Evolutionary conservation across 805 yeast genomes (phyloP).

Genomic region (Scheffersomyces stipitis): DNA sequence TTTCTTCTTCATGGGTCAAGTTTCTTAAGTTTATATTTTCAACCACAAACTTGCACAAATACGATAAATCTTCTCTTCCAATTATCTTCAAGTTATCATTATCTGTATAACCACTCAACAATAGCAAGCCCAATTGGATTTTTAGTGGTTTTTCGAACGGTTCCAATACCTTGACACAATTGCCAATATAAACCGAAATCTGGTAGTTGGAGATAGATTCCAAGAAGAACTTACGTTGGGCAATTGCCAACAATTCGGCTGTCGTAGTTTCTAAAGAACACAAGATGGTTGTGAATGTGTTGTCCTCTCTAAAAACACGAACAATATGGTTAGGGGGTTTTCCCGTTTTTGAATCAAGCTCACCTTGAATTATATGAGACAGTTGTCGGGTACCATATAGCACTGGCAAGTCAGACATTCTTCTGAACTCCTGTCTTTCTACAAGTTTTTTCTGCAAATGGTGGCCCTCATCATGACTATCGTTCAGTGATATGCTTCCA

Average conservation of each 20-base stretch:
- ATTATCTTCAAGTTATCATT: conserved; percentile 74
- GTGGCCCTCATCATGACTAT: not conserved
- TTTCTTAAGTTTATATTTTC: conserved; percentile 62
- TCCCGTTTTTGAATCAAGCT: conserved; percentile 5
- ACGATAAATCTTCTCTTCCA: conserved; percentile 82
- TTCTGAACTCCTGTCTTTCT: not conserved
- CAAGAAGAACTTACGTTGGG: conserved; percentile 76
- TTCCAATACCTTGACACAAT: conserved; percentile 69
- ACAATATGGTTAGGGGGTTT: conserved; percentile 46
- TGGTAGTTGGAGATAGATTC: conserved; percentile 72
- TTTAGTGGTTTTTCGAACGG: conserved; percentile 73
- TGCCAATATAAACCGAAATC: conserved; percentile 73
- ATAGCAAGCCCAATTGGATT: conserved; percentile 69
- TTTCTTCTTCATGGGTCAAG: conserved; percentile 67
- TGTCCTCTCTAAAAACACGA: conserved; percentile 79
- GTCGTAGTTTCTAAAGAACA: conserved; percentile 79
- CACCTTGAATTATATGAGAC: conserved; percentile 13
- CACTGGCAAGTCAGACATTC: conserved; percentile 22
- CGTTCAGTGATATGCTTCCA: not conserved
- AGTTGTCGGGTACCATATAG: conserved; percentile 32
- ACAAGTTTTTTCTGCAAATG: too few species aligned
- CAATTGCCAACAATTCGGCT: conserved; percentile 64
- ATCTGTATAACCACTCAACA: conserved; percentile 75
- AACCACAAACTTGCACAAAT: conserved; percentile 75
- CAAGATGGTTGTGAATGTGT: conserved; percentile 79